phyloP scores from a whole-genome alignment of 1,284 basidiomycete genomes.

The Moesziomyces aphidis region DNA sequence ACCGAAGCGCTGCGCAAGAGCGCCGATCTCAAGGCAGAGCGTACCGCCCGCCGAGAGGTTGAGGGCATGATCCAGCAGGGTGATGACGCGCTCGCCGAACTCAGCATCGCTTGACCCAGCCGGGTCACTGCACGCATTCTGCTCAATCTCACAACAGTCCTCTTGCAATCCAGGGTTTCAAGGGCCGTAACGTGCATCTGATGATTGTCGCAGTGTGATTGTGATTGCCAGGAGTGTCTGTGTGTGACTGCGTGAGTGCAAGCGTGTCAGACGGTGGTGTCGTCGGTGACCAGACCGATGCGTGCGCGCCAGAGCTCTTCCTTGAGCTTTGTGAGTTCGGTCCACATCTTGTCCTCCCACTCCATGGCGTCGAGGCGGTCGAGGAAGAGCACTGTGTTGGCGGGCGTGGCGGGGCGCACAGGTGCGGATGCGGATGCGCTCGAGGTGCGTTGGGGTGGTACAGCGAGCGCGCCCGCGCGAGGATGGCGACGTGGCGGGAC shows the following conservation, averaged over 20 bases:
- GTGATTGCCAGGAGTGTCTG: neutral
- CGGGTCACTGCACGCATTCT: too few relatives aligned
- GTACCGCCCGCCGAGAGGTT: constrained; percentile 40
- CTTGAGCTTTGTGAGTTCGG: constrained; percentile 57
- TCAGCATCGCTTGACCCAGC: neutral
- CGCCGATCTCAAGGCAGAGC: constrained; percentile 38
- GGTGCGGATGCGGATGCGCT: constrained; percentile 2
- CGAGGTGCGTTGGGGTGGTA: constrained; percentile 11
- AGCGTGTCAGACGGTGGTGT: neutral
- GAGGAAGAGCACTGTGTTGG: constrained; percentile 21
- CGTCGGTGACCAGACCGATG: constrained; percentile 37
- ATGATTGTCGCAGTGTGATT: too few relatives aligned
- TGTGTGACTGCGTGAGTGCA: constrained; percentile 1
- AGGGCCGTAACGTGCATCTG: too few relatives aligned
- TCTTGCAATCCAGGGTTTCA: too few relatives aligned
- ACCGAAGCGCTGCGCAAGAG: constrained; percentile 77
- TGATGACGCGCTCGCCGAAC: constrained; percentile 25
- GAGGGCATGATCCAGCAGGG: constrained; percentile 45
- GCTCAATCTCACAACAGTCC: too few relatives aligned
- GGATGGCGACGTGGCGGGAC: constrained; percentile 34
- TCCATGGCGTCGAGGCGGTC: constrained; percentile 37
- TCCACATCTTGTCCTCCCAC: constrained; percentile 63
- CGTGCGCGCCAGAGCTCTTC: constrained; percentile 57
- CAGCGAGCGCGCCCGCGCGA: neutral
- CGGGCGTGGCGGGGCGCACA: constrained; percentile 1